These are phyloP conservation scores for Entomortierella beljakovae DNA, from an alignment of 192 early-diverging fungal species.

Conservation along the genomic window DNA sequence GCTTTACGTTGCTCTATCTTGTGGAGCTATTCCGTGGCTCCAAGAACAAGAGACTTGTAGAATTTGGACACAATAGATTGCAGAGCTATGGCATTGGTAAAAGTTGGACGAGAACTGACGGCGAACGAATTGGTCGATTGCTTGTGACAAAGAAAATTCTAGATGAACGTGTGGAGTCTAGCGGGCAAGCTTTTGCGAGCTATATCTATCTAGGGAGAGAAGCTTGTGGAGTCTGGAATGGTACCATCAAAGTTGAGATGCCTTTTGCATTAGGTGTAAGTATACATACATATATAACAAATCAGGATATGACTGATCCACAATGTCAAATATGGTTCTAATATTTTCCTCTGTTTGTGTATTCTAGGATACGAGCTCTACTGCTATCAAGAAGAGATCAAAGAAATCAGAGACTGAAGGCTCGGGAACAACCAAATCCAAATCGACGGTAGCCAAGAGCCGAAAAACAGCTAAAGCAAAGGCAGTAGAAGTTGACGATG, in stretches of 20 bases:
- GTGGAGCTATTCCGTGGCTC: constrained; percentile 84
- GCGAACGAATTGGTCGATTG: constrained; percentile 79
- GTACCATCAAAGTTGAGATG: constrained; percentile 59
- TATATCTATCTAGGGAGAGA: constrained; percentile 70
- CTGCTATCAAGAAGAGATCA: constrained; percentile 8
- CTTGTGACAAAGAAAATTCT: constrained; percentile 73
- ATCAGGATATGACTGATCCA: not conserved
- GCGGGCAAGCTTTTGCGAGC: constrained; percentile 69
- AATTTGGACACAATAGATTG: constrained; percentile 62
- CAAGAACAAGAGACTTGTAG: constrained; percentile 63
- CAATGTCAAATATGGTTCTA: not conserved
- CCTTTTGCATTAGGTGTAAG: constrained; percentile 53
- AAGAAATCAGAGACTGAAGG: constrained; percentile 3
- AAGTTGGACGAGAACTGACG: constrained; percentile 62
- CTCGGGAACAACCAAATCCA: constrained; percentile 1
- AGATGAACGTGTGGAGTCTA: constrained; percentile 69
- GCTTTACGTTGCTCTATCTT: constrained; percentile 71
- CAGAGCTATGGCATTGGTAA: constrained; percentile 69
- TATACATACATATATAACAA: not conserved
- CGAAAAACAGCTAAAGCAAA: constrained; percentile 8
- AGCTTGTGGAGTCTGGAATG: constrained; percentile 57
- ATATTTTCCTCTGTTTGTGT: not conserved
- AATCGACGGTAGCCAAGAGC: constrained; percentile 12
- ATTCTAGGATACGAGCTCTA: constrained; percentile 1
- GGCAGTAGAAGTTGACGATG: not conserved